These are phyloP conservation scores for Penicillium paneum DNA, from an alignment of 2,329 filamentous ascomycete species.

Conservation along the genomic window DNA sequence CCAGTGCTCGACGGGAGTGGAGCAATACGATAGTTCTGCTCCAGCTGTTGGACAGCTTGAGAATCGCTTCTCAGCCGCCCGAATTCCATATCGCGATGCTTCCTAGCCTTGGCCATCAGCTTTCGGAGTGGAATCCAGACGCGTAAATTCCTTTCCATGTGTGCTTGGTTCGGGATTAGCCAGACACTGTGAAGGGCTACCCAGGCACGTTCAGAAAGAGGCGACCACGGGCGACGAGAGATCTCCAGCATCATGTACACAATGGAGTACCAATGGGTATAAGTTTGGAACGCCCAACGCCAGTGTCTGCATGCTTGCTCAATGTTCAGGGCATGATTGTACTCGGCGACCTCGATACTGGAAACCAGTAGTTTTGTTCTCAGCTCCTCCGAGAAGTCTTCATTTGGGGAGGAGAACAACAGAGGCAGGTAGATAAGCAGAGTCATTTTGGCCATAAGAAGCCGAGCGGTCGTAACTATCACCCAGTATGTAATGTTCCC, in stretches of 20 bases:
- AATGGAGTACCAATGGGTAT: constrained; percentile 59
- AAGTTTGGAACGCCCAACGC: constrained; percentile 60
- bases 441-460: constrained; percentile 42
- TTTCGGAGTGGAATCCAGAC: constrained; percentile 37
- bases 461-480: constrained; percentile 42
- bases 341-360: constrained; percentile 45
- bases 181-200: constrained; percentile 43
- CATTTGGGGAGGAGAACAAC: constrained; percentile 39
- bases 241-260: constrained; percentile 56
- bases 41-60: constrained; percentile 16
- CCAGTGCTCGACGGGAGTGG: constrained; percentile 29
- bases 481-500: constrained; percentile 49
- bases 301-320: constrained; percentile 51
- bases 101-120: constrained; percentile 29
- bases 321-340: constrained; percentile 53
- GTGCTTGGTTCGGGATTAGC: constrained; percentile 38
- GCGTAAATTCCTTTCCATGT: constrained; percentile 31
- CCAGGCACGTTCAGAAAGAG: constrained; percentile 50
- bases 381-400: constrained; percentile 36
- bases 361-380: constrained; percentile 38
- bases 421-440: constrained; percentile 54
- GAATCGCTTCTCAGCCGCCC: constrained; percentile 28
- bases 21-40: constrained; percentile 2
- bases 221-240: constrained; percentile 47
- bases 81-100: constrained; percentile 35